Percentiles rank a stretch among this genome's conserved stretches.
Evolutionary conservation across 768 basidiomycete species (phyloP).

Genomic region (Mycena polygramma): DNA sequence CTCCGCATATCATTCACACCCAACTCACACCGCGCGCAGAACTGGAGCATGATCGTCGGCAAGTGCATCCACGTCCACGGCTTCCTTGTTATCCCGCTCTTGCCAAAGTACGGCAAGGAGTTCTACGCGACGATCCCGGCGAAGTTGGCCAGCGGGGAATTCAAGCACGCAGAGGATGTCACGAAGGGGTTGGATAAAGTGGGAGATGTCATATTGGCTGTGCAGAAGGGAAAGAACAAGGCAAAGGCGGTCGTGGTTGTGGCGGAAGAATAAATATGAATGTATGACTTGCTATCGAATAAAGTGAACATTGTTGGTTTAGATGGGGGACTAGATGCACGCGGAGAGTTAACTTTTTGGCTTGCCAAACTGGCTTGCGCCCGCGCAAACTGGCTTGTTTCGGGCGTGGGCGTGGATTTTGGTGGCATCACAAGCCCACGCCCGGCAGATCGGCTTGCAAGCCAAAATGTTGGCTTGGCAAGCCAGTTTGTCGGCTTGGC

Average conservation of each 20-base stretch:
- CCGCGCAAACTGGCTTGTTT: too few species aligned
- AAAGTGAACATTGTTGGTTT: too few species aligned
- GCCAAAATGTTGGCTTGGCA: slow-evolving; percentile 5
- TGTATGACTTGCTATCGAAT: too few species aligned
- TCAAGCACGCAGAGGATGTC: background rate
- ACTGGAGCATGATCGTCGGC: background rate
- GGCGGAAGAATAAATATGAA: background rate
- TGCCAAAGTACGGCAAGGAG: background rate
- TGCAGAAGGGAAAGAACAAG: background rate
- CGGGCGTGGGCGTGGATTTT: too few species aligned
- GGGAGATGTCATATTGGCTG: background rate
- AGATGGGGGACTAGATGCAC: too few species aligned
- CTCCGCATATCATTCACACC: background rate
- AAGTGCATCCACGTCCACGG: background rate
- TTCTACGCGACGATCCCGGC: background rate
- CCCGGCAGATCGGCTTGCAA: slow-evolving; percentile 13
- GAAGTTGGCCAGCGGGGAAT: background rate
- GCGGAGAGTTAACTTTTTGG: slow-evolving; percentile 13
- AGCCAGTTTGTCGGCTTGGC: background rate
- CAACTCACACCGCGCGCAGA: background rate
- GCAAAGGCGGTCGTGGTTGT: background rate
- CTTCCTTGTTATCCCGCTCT: background rate
- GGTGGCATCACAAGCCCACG: background rate
- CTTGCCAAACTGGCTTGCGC: slow-evolving; percentile 9
- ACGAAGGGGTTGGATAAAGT: background rate